These are phyloP conservation scores for Aquilaria agallochum DNA, from an alignment of 441 rosid species.

Conservation along the genomic window DNA sequence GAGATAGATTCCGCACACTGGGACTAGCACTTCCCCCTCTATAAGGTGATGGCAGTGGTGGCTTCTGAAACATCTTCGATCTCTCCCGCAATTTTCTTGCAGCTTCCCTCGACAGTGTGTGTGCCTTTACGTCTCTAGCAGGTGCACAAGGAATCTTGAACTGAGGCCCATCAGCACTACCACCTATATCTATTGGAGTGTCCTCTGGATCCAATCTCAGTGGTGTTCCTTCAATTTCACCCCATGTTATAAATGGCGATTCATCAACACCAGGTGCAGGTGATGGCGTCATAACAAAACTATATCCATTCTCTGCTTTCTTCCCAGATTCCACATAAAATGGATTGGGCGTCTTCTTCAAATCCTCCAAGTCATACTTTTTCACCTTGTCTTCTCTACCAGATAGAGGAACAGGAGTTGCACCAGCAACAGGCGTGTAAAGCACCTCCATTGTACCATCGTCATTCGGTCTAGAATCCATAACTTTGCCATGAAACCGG, in stretches of 20 bases:
- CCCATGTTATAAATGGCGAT: constrained; percentile 96
- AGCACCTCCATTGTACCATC: constrained; percentile 80
- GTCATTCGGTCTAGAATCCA: constrained; percentile 81
- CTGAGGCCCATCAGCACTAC: constrained; percentile 76
- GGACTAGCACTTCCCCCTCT: constrained; percentile 97
- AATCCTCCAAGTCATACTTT: constrained; percentile 87
- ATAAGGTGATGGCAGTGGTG: constrained; percentile 83
- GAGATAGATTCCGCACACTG: constrained; percentile 65
- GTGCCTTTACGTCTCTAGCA: constrained; percentile 80
- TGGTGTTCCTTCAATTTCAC: constrained; percentile 98
- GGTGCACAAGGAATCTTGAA: constrained; percentile 76
- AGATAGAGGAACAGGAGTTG: constrained; percentile 59
- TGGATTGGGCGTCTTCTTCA: constrained; percentile 80
- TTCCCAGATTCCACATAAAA: constrained; percentile 76
- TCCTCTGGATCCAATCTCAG: constrained; percentile 84
- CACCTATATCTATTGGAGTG: constrained; percentile 89
- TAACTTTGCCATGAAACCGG: constrained; percentile 78
- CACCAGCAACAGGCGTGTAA: constrained; percentile 73
- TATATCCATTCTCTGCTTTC: constrained; percentile 83
- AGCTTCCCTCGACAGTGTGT: constrained; percentile 84
- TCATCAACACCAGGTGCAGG: constrained; percentile 93
- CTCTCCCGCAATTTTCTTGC: constrained; percentile 79
- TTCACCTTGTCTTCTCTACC: constrained; percentile 68
- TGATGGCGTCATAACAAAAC: constrained; percentile 88
- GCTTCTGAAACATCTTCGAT: constrained; percentile 82